Evolutionary conservation across 805 yeast genomes (phyloP), one percentile per base, ranked within the genome.

Genomic region (Saccharomycopsis guyanensis): DNA sequence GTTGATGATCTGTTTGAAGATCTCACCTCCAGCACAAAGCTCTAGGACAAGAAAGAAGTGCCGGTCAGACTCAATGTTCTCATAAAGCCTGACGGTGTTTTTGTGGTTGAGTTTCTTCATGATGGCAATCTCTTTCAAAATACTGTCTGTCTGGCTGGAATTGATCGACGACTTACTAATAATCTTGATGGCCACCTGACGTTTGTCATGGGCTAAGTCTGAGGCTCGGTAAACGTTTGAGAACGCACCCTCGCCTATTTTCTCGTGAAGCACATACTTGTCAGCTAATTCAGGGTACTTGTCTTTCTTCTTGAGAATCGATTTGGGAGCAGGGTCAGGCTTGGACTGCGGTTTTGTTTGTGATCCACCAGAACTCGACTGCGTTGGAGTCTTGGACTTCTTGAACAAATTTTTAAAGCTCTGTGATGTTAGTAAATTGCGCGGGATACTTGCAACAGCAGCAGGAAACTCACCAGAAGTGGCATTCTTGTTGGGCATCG

Each of bases 221-320:
- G 67, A 59, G 0, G 94, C 95, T 58, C 75, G 79, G 66, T 79
- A 86, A 3, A 91, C 97, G 10, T 76, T 72, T 2, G 95, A 86
- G 60, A 91, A 89, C 0, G 97, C 97, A 6, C 97, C 97, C 58
- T 83, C 89, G 0, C 93, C 91, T 15, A 83, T 65, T 49, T 65
- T 62, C 35, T 65, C 70, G 35, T 63, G 42, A 19, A 68, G 51
- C 31, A 56, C 57, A 50, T 68, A 68, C 2, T 53, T 44, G 7
- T 33, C 36, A n/a, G 55, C 57, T 24, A 62, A 39, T 2, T 62
- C 64, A 1, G 59, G 56, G 35, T 52, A 60, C 43, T 54, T 46
- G 3, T n/a, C n/a, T n/a, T n/a, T n/a, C n/a, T n/a, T n/a, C n/a
- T n/a, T n/a, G n/a, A n/a, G n/a, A n/a, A n/a, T n/a, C n/a, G n/a